Conservation (phyloP, 2,329 filamentous ascomycete species). For the Plectosphaerella sp. region DNA sequence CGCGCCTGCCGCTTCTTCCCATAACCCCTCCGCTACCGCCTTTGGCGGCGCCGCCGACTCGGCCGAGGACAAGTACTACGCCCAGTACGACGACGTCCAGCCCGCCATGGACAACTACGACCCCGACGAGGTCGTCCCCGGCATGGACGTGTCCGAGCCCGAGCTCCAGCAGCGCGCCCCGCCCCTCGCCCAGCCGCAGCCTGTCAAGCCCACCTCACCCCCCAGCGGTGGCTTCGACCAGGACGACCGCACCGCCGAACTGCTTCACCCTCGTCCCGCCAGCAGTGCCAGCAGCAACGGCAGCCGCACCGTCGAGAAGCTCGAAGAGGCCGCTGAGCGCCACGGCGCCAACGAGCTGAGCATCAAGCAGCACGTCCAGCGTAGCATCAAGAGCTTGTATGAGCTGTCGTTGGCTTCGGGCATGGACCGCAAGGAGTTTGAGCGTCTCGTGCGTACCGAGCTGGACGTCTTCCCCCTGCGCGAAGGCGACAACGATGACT, state of each 20-base stretch:
- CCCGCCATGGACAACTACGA: conserved; percentile 78
- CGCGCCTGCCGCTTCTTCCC: conserved; percentile 37
- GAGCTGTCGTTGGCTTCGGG: conserved; percentile 65
- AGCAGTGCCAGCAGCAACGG: conserved; percentile 55
- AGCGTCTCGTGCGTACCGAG: conserved; percentile 66
- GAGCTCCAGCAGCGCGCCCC: conserved; percentile 24
- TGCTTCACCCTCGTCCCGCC: conserved; percentile 53
- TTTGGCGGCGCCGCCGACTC: conserved; percentile 22
- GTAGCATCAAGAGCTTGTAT: conserved; percentile 73
- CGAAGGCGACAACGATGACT: conserved; percentile 43
- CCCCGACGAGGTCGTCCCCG: conserved; percentile 61
- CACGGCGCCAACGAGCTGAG: conserved; percentile 65
- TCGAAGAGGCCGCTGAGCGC: conserved; percentile 51
- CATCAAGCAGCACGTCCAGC: conserved; percentile 74
- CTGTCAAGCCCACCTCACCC: conserved; percentile 7
- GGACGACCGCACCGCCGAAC: conserved; percentile 27
- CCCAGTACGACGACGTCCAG: conserved; percentile 73
- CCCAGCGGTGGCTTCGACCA: conserved; percentile 21
- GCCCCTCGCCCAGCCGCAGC: conserved; percentile 27
- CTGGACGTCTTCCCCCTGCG: conserved; percentile 66
- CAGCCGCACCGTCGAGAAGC: conserved; percentile 55
- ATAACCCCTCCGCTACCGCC: conserved; percentile 19
- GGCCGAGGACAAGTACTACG: conserved; percentile 68
- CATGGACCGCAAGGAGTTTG: conserved; percentile 72
- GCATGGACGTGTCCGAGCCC: conserved; percentile 21